A percentile compares a stretch with the other conserved stretches of the same genome.
phyloP scores from a whole-genome alignment of 2,329 filamentous ascomycete species.

The Pseudopyrenochaeta lycopersici region DNA sequence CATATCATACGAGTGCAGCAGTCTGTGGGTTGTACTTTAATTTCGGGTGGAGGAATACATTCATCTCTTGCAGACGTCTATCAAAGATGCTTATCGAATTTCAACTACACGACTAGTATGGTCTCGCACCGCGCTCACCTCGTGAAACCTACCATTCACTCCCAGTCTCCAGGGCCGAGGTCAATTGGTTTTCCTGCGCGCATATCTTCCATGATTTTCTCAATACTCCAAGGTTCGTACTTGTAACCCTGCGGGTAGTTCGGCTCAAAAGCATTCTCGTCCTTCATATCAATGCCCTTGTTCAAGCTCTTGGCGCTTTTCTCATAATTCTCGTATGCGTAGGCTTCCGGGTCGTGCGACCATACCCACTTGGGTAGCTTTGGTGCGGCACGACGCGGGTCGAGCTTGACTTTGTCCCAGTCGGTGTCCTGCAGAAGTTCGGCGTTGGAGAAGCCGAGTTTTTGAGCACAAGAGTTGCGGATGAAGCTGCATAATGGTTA shows the following conservation, averaged over 20 bases:
- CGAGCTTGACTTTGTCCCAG: constrained; percentile 58
- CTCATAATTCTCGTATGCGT: constrained; percentile 56
- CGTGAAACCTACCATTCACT: constrained; percentile 23
- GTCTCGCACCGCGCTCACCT: not conserved
- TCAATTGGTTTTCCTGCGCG: constrained; percentile 45
- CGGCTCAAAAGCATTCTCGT: constrained; percentile 52
- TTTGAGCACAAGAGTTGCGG: constrained; percentile 59
- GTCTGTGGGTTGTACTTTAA: not conserved
- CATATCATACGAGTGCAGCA: not conserved
- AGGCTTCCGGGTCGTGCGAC: constrained; percentile 56
- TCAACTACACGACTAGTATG: not conserved
- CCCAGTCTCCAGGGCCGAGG: constrained; percentile 48
- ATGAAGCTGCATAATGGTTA: constrained; percentile 48
- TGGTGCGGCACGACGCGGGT: constrained; percentile 54
- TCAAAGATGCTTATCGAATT: no score
- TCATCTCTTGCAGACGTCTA: not conserved
- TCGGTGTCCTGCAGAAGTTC: constrained; percentile 59
- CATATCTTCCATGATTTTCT: constrained; percentile 53
- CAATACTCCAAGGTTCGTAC: constrained; percentile 54
- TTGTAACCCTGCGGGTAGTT: constrained; percentile 56
- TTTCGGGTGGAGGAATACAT: not conserved
- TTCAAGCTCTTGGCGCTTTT: constrained; percentile 54
- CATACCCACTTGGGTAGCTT: constrained; percentile 59
- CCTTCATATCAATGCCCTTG: constrained; percentile 53
- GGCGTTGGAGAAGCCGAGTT: constrained; percentile 58